A percentile compares a stretch with the other conserved stretches of the same genome.
phyloP scores from a whole-genome alignment of 306 rosid species.

The Prunus mume region DNA sequence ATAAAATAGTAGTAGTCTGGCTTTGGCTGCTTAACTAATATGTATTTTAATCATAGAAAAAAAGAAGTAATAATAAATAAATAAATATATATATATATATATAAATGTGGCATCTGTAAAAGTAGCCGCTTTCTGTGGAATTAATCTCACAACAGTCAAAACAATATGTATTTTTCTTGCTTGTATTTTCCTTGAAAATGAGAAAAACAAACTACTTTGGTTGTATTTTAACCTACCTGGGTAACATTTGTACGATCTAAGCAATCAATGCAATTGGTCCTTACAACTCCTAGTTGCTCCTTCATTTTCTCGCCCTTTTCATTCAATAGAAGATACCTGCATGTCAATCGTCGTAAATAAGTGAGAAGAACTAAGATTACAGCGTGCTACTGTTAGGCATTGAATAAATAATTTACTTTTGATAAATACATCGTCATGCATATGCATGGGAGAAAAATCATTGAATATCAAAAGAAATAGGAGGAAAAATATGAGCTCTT shows the following conservation, averaged over 20 bases:
- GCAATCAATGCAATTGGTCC: slow-evolving; percentile 96
- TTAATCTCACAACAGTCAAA: neutral
- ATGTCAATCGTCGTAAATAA: slow-evolving; percentile 26
- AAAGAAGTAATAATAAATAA: too few species aligned
- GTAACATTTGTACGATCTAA: slow-evolving; percentile 97
- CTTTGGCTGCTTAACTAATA: neutral
- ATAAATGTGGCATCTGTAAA: too few species aligned
- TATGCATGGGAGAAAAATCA: neutral
- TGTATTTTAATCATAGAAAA: too few species aligned
- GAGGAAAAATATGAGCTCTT: neutral
- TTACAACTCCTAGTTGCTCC: slow-evolving; percentile 90
- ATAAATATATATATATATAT: accelerated
- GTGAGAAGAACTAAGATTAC: neutral
- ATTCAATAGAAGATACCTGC: slow-evolving; percentile 78
- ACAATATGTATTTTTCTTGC: neutral
- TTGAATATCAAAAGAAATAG: neutral
- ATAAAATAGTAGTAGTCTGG: neutral
- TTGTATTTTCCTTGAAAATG: too few species aligned
- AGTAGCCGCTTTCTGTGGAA: too few species aligned
- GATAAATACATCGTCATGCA: neutral
- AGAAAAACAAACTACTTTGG: too few species aligned
- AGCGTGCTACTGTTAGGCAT: neutral
- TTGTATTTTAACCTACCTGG: slow-evolving; percentile 57
- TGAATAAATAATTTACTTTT: neutral
- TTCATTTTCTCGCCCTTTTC: slow-evolving; percentile 94